Percentiles rank a stretch among this genome's conserved stretches.
Conservation (phyloP, 768 basidiomycete species). For the Xerocomus potaroensis region DNA sequence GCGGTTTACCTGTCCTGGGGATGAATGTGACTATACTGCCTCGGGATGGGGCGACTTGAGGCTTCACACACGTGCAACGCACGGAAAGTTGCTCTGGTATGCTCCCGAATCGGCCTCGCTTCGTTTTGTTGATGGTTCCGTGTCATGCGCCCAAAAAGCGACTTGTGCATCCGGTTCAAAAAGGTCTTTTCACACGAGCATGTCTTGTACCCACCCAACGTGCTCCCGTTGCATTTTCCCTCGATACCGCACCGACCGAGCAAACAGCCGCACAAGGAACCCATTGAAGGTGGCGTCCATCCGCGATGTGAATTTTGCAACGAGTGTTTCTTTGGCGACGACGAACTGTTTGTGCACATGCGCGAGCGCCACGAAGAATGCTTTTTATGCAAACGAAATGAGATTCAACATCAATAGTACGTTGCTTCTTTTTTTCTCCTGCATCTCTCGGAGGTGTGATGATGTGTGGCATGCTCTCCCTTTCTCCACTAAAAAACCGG, state of each 20-base stretch:
- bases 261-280: conserved; percentile 45
- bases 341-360: conserved; percentile 93
- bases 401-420: conserved; percentile 80
- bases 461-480: neutral
- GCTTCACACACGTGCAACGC: conserved; percentile 71
- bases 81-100: conserved; percentile 80
- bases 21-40: conserved; percentile 77
- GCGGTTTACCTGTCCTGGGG: conserved; percentile 90
- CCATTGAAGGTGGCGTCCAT: conserved; percentile 67
- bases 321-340: conserved; percentile 91
- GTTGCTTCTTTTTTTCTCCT: conserved; percentile 28
- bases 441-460: neutral
- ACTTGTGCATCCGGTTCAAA: conserved; percentile 83
- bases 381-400: conserved; percentile 86
- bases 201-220: conserved; percentile 64
- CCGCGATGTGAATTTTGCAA: conserved; percentile 85
- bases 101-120: neutral
- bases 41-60: conserved; percentile 90
- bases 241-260: conserved; percentile 48
- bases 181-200: conserved; percentile 98
- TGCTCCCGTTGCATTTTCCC: conserved; percentile 73
- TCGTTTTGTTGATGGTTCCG: neutral
- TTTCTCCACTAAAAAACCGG: no score
- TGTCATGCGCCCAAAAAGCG: conserved; percentile 43
- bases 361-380: conserved; percentile 94